phyloP scores from a whole-genome alignment of 1,284 basidiomycete species.

The Sporisorium sorghi region DNA sequence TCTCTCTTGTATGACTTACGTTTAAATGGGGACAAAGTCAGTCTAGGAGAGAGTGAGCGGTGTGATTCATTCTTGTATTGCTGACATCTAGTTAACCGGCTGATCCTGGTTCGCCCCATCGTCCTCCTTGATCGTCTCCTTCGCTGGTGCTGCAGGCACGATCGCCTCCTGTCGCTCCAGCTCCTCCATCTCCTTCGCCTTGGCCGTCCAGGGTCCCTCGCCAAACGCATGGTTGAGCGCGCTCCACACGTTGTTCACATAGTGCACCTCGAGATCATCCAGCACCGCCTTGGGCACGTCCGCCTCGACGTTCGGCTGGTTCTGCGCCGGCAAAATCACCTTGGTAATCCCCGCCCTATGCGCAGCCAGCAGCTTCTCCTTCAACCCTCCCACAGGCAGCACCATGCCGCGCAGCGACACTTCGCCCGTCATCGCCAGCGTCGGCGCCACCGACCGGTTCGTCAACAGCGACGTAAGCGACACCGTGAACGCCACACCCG shows the following conservation, averaged over 20 bases:
- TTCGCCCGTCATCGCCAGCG: constrained; percentile 68
- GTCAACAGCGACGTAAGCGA: constrained; percentile 88
- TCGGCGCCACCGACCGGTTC: constrained; percentile 55
- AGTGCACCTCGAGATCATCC: constrained; percentile 66
- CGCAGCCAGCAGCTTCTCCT: constrained; percentile 68
- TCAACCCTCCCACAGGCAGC: constrained; percentile 66
- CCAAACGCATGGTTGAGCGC: constrained; percentile 68
- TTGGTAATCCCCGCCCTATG: constrained; percentile 65
- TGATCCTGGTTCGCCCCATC: constrained; percentile 55
- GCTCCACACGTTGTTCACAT: constrained; percentile 67
- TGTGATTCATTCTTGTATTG: neutral
- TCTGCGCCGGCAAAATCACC: constrained; percentile 66
- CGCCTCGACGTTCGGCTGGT: constrained; percentile 67
- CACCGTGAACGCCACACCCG: constrained; percentile 90
- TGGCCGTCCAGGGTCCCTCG: constrained; percentile 62
- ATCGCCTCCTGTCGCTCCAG: constrained; percentile 44
- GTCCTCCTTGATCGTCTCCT: constrained; percentile 39
- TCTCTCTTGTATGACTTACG: neutral
- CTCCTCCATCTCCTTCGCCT: constrained; percentile 59
- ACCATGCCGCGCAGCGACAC: constrained; percentile 68
- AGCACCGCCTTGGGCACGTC: constrained; percentile 67
- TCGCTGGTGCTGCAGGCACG: constrained; percentile 1
- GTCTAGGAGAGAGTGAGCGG: constrained; percentile 14
- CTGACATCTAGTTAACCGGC: constrained; percentile 44
- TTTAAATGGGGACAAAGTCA: neutral